Evolutionary conservation across 2,329 filamentous ascomycete species (phyloP), one percentile per base, ranked within the genome.

Genomic region (Aureobasidium sp.): DNA sequence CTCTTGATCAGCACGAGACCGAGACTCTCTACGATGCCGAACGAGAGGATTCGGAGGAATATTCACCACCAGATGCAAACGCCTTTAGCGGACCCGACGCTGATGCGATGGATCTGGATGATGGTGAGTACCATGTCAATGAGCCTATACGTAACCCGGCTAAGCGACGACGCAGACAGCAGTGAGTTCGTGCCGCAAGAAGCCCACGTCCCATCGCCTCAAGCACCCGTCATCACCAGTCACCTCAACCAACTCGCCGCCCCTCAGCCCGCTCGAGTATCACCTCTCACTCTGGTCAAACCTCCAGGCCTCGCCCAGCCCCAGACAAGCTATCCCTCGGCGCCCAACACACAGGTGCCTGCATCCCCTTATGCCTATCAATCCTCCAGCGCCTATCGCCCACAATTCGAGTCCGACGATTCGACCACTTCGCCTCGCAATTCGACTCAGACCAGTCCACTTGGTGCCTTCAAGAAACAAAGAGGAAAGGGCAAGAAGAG

Each of bases 241-340:
- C 87, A 91, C 61, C 67, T 74, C 42, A 74, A 68, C 15, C 71
- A 73, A 71, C 87, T 92, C 68, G 83, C 87, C 70, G 89, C 89
- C 57, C 89, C 90, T 29, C 89, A 90, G 70, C 88, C 90, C 59
- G 85, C 86, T 53, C 87, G 89, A 70, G 85, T 85, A 27, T 84
- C 83, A 29, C 82, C 82, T 51, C 73, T 85, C 64, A 79, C 82
- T 62, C 76, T 78, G 48, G 72, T 79, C 61, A 84, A 83, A 70
- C 74, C 77, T 59, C 75, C 80, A 64, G 73, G 76, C 55, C 70
- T 81, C 67, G 84, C 65, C 80, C 88, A 72, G 78, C 75, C 52
- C 70, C 71, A 65, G 72, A 55, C 52, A 11, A 55, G 69, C 27
- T 65, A 68, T 25, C 70, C 71, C n/a, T 71, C 72, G 45, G 64